Conservation (phyloP, 108 stramenopile genomes). For the Aurantiochytrium sp. region DNA sequence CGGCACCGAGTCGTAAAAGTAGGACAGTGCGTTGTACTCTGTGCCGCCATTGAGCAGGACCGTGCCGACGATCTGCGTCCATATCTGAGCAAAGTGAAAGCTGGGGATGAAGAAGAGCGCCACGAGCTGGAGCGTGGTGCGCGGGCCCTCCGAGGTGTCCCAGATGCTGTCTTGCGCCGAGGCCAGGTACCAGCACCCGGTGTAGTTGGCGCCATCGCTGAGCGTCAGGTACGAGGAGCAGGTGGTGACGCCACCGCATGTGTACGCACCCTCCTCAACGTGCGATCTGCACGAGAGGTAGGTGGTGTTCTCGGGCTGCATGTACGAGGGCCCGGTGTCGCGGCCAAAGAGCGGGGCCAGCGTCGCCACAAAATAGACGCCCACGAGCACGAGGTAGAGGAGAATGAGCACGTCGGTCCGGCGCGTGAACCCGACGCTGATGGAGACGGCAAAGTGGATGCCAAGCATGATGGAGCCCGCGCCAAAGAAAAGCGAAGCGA, state of each 20-base stretch:
- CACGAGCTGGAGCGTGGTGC: neutral
- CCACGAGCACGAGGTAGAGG: neutral
- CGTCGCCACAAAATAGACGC: neutral
- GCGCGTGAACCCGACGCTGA: neutral
- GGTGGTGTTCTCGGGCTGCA: neutral
- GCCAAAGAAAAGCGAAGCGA: neutral
- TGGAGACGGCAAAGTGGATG: neutral
- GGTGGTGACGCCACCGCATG: neutral
- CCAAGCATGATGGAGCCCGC: neutral
- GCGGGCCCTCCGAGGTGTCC: neutral
- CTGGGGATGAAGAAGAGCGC: neutral
- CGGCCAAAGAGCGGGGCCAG: neutral
- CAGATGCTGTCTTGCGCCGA: neutral
- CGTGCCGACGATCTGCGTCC: neutral
- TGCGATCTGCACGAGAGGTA: neutral
- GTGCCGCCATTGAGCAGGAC: conserved; percentile 12
- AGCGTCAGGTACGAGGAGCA: neutral
- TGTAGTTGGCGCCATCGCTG: neutral
- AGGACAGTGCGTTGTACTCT: neutral
- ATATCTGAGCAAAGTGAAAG: neutral
- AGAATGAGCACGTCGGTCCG: neutral
- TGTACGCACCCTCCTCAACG: neutral
- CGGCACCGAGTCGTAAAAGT: neutral
- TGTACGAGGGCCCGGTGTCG: neutral
- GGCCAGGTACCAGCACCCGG: conserved; percentile 15